Conservation (phyloP, 768 basidiomycete species). For the Xanthoconium stramineum region DNA sequence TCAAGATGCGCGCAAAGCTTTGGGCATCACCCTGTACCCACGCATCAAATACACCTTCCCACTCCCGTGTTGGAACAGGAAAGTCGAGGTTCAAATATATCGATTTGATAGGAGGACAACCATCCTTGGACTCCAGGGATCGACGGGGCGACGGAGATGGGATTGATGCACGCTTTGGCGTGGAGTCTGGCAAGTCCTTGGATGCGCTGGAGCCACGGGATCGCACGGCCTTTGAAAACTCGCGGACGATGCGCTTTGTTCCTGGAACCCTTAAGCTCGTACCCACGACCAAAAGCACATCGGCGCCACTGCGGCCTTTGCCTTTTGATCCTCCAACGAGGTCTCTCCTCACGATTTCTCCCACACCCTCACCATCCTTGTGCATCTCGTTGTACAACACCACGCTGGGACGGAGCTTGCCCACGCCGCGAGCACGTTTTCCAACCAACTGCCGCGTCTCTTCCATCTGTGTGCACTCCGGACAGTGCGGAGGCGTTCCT, state of each 20-base stretch:
- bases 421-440: constrained; percentile 77
- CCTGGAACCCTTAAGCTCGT: constrained; percentile 88
- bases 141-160: constrained; percentile 50
- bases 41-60: constrained; percentile 87
- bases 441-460: constrained; percentile 67
- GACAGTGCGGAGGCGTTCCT: constrained; percentile 72
- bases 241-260: constrained; percentile 87
- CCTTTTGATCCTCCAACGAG: constrained; percentile 67
- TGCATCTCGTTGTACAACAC: constrained; percentile 90
- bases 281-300: constrained; percentile 84
- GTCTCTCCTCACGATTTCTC: constrained; percentile 78
- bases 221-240: constrained; percentile 77
- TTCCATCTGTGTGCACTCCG: constrained; percentile 71
- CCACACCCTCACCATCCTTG: constrained; percentile 83
- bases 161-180: constrained; percentile 33
- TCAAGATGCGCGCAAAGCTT: constrained; percentile 61
- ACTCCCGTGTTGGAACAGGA: constrained; percentile 79
- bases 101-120: constrained; percentile 55
- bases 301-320: constrained; percentile 70
- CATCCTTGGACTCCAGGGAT: constrained; percentile 36
- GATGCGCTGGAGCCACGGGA: constrained; percentile 41
- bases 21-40: constrained; percentile 92
- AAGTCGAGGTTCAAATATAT: constrained; percentile 87
- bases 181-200: constrained; percentile 28
- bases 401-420: constrained; percentile 79